Evolutionary conservation across 257 asterid species (phyloP), one percentile per base, ranked within the genome.

Genomic region (Plantago ovata): DNA sequence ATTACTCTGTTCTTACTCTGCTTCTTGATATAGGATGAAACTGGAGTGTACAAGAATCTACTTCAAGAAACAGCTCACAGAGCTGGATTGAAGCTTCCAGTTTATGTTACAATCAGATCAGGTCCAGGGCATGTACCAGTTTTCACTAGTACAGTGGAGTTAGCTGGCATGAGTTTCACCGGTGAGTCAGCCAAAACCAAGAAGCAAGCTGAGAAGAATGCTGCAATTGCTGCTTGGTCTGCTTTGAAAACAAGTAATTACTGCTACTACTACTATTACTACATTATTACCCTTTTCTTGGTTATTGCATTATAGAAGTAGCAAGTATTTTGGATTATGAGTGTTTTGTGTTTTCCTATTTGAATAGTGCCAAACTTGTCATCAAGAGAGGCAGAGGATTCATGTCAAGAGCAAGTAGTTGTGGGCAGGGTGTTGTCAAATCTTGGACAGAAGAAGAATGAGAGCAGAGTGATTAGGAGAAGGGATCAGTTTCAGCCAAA

Each of bases 171-270:
- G 63, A 64, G 23, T 22, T 79, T 79, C 63, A 51, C 76, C 33
- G 85, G 85, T n/a, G 85, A 76, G 36, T 41, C 78, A 0, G 85
- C 82, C 0, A 79, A 79, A 58, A 79, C 76, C 0, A 79, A 79
- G 58, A 79, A 79, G 32, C 85, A 79, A 36, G 79, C 85, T 2
- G 80, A 79, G 79, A 79, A 79, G 58, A 76, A 76, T 58, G 85
- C 85, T 51, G 82, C 85, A 0, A 70, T 79, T 4, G 60, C 80
- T 49, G 82, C 85, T 44, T 79, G 82, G 85, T 67, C 80, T 16
- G 64, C 78, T 1, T 60, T 79, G 60, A 79, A 79, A 56, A 45
- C 13, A 65, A 68, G 85, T 79, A 47, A 32, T 23, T 44, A 0
- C 7, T 8, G 4, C 12, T 45, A 3, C 13, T 24, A 14, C 7